phyloP scores from a whole-genome alignment of 768 basidiomycete species.

The Kwoniella sp. region DNA sequence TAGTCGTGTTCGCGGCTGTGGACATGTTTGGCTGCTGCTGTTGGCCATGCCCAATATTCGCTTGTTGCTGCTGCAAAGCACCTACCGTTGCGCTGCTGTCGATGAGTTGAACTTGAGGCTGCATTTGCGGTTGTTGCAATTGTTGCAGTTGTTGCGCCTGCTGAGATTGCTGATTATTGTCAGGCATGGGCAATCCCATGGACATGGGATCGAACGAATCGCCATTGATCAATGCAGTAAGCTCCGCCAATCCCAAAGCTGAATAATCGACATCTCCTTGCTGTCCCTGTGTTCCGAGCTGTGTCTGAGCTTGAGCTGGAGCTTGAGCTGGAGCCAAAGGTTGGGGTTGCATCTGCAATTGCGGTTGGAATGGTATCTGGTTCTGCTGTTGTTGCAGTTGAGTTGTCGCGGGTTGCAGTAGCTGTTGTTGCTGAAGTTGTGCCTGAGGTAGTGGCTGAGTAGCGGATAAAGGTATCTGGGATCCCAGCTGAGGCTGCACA shows the following conservation, averaged over 20 bases:
- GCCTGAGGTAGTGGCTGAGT: neutral
- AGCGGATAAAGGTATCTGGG: neutral
- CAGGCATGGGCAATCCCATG: neutral
- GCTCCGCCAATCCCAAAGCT: slow-evolving; percentile 16
- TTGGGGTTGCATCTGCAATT: neutral
- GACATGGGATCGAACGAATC: slow-evolving; percentile 9
- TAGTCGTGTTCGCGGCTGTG: neutral
- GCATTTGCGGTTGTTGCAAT: neutral
- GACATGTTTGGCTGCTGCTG: slow-evolving; percentile 1
- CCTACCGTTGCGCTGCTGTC: neutral
- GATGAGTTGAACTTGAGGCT: neutral
- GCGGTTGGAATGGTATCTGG: slow-evolving; percentile 8
- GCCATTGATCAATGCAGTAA: slow-evolving; percentile 18
- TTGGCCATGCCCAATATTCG: neutral
- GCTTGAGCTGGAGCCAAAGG: neutral
- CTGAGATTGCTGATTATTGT: neutral
- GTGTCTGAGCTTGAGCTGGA: no score
- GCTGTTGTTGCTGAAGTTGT: neutral
- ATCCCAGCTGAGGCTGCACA: neutral
- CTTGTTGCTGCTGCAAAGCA: neutral
- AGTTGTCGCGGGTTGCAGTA: neutral
- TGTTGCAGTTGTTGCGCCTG: neutral
- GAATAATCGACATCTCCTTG: slow-evolving; percentile 15
- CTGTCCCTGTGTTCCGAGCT: no score
- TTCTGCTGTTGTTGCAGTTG: no score